These are phyloP conservation scores for Cercospora citrullina DNA, from an alignment of 2,329 filamentous ascomycete species.

Conservation along the genomic window DNA sequence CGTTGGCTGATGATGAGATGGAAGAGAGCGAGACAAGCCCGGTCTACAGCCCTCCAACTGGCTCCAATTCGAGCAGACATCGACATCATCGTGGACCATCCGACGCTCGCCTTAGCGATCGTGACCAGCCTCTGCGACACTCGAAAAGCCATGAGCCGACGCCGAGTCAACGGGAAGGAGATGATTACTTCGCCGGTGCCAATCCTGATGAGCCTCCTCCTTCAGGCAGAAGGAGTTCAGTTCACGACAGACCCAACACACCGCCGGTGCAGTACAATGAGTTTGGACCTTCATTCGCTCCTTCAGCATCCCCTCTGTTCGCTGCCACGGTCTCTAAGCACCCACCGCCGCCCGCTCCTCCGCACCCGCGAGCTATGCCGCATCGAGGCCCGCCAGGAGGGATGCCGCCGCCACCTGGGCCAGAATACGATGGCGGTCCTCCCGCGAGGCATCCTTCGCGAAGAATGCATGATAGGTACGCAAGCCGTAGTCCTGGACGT, in stretches of 20 bases:
- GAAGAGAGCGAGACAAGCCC: constrained; percentile 23
- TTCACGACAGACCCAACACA: constrained; percentile 26
- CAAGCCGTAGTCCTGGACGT: constrained; percentile 23
- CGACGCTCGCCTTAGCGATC: constrained; percentile 21
- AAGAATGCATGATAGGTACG: constrained; percentile 20
- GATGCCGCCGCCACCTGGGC: constrained; percentile 1
- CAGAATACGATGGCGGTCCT: constrained; percentile 22
- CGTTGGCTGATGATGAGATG: constrained; percentile 24
- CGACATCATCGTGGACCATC: constrained; percentile 18
- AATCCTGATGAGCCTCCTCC: constrained; percentile 21
- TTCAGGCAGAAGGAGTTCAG: constrained; percentile 20
- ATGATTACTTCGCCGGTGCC: constrained; percentile 27
- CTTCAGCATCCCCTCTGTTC: constrained; percentile 49
- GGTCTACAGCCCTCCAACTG: constrained; percentile 24
- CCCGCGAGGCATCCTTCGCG: constrained; percentile 25
- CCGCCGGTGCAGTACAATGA: constrained; percentile 28
- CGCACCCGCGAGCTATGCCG: constrained; percentile 17
- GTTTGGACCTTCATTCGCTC: constrained; percentile 42
- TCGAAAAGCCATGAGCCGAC: constrained; percentile 45
- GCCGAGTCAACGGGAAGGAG: constrained; percentile 38
- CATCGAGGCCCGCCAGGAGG: constrained; percentile 6
- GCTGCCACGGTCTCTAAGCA: constrained; percentile 35
- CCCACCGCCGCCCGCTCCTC: constrained; percentile 17
- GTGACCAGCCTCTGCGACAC: constrained; percentile 41
- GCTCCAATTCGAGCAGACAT: constrained; percentile 24